Conservation (phyloP, 2,329 filamentous ascomycete species). For the Neonectria coccinea region DNA sequence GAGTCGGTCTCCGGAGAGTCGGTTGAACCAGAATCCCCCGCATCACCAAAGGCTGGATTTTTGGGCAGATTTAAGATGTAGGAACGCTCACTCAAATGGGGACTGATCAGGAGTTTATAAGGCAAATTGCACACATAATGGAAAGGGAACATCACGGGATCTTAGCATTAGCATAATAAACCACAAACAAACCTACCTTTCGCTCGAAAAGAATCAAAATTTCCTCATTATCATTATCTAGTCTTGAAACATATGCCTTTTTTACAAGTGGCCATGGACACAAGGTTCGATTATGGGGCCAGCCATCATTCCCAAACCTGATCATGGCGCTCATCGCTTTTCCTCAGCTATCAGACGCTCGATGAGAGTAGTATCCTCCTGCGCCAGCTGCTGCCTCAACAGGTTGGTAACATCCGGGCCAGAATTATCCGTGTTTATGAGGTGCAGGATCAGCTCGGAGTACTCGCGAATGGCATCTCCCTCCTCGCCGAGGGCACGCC, state of each 20-base stretch:
- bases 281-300: slow-evolving; percentile 4
- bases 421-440: slow-evolving; percentile 54
- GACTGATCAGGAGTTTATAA: neutral
- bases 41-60: slow-evolving; percentile 54
- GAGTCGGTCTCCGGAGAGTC: slow-evolving; percentile 36
- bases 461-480: slow-evolving; percentile 72
- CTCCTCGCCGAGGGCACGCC: slow-evolving; percentile 62
- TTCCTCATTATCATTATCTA: slow-evolving; percentile 36
- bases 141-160: slow-evolving; percentile 5
- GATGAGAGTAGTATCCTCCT: slow-evolving; percentile 63
- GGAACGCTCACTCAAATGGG: slow-evolving; percentile 11
- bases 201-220: slow-evolving; percentile 8
- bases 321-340: slow-evolving; percentile 42
- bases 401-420: slow-evolving; percentile 50
- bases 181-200: slow-evolving; percentile 33
- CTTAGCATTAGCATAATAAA: slow-evolving; percentile 8
- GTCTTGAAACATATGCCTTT: slow-evolving; percentile 7
- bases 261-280: slow-evolving; percentile 1
- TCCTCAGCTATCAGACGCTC: slow-evolving; percentile 62
- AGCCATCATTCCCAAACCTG: slow-evolving; percentile 4
- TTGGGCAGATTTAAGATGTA: slow-evolving; percentile 60
- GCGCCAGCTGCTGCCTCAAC: slow-evolving; percentile 59
- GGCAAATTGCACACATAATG: slow-evolving; percentile 11
- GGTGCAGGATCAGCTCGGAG: slow-evolving; percentile 65
- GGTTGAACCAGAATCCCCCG: slow-evolving; percentile 38